Evolutionary conservation across 139 green algal genomes (phyloP), one percentile per base, ranked within the genome.

Genomic region (Spirogloea muscicola): DNA sequence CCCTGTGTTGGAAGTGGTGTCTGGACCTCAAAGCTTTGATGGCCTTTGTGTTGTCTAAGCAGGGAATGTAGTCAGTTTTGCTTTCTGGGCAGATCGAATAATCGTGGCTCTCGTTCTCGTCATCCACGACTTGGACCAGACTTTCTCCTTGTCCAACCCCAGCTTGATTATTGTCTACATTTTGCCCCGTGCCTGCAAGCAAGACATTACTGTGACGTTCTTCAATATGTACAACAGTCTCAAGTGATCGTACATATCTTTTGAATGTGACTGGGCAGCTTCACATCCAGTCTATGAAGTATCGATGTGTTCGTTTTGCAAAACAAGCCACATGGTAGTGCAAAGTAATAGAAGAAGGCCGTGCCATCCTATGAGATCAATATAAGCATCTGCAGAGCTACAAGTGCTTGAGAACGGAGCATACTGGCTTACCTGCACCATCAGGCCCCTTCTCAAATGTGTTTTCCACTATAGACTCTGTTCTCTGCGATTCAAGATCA

Each of bases 11-110:
- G 27, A 64, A 74, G 48, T 69, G 41, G 9, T 9, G 42, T 3
- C 41, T 68, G 31, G 44, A 68, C 33, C 27, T 41, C 2, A 73
- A 43, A 37, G 29, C 13, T 29, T 49, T 49, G n/a, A 52, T 10
- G 13, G 67, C 67, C 41, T 66, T 63, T 27, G 65, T 25, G 27
- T 43, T 68, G 1, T 74, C 65, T 16, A 65, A 44, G 49, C 67
- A 76, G 3, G 67, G 67, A 42, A 61, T 76, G 43, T 77, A 71
- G 62, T 79, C 70, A 29, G 27, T 25, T 25, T 27, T 52, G 29
- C 49, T 59, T 21, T 27, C n/a, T n/a, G 42, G 2, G 29, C 70
- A 79, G 7, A 76, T 10, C 16, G 55, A 41, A n/a, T 38, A 76
- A 21, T 38, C 25, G 57, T 41, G 41, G 33, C n/a, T 41, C 5